A percentile compares a stretch with the other conserved stretches of the same genome.
Conservation (phyloP, 2,329 filamentous ascomycete species). For the Diaporthe citrichinensis region DNA sequence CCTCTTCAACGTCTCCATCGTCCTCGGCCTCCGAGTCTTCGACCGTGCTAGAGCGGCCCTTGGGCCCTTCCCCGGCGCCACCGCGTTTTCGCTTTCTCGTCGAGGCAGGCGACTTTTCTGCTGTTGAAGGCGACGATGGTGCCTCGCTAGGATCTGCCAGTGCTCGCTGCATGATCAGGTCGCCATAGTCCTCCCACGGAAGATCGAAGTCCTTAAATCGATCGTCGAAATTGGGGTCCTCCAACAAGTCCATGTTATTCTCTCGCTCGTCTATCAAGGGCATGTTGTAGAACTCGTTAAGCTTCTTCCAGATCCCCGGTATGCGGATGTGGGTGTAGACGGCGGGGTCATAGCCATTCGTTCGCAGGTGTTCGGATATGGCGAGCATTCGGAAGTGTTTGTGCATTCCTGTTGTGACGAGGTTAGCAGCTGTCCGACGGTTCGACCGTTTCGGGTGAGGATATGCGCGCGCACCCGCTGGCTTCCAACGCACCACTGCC, state of each 20-base stretch:
- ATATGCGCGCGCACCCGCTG: constrained; percentile 74
- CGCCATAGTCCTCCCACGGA: constrained; percentile 63
- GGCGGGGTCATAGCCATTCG: constrained; percentile 83
- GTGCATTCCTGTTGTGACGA: constrained; percentile 77
- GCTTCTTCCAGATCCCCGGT: constrained; percentile 91
- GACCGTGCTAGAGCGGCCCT: constrained; percentile 62
- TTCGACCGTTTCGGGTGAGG: background rate
- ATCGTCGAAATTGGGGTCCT: constrained; percentile 71
- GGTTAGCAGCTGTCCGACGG: constrained; percentile 36
- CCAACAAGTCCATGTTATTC: constrained; percentile 67
- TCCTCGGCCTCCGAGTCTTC: constrained; percentile 65
- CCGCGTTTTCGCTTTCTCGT: constrained; percentile 63
- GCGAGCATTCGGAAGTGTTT: constrained; percentile 94
- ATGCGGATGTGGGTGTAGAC: constrained; percentile 85
- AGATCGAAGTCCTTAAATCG: constrained; percentile 78
- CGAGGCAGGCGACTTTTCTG: constrained; percentile 54
- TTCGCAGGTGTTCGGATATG: constrained; percentile 83
- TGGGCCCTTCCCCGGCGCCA: constrained; percentile 52
- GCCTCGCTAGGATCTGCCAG: constrained; percentile 63
- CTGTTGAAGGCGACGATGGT: constrained; percentile 60
- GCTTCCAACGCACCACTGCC: constrained; percentile 93
- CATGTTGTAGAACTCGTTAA: constrained; percentile 87
- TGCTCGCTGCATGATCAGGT: constrained; percentile 62
- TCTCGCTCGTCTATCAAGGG: constrained; percentile 89
- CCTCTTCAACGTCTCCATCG: constrained; percentile 50